Conservation (phyloP, 306 rosid species). For the Quercus rubra region DNA sequence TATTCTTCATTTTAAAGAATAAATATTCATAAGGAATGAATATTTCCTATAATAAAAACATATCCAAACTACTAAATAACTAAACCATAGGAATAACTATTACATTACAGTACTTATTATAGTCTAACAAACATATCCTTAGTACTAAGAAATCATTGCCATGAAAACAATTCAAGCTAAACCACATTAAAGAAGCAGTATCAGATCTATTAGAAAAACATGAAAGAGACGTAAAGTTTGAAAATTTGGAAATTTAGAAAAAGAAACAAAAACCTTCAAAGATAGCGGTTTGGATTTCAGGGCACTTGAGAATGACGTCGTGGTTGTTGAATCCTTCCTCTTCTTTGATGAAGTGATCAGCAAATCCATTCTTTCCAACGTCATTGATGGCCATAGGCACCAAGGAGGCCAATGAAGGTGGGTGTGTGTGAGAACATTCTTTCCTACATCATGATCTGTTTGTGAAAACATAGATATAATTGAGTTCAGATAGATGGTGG, state of each 20-base stretch:
- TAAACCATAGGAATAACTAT: no score
- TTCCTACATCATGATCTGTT: no score
- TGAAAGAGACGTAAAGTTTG: not conserved
- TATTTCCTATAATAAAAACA: no score
- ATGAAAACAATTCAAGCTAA: not conserved
- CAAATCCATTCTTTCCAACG: constrained; percentile 56
- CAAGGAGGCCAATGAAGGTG: not conserved
- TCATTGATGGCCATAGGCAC: constrained; percentile 5
- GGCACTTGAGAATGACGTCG: constrained; percentile 77
- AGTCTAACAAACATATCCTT: no score
- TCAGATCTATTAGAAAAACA: not conserved
- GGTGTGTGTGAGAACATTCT: no score
- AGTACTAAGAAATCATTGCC: no score
- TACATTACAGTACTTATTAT: no score
- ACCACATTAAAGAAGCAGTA: rapidly evolving
- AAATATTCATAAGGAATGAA: no score
- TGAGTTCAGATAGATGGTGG: no score
- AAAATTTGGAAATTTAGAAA: not conserved
- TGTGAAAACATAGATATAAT: no score
- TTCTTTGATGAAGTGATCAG: constrained; percentile 77
- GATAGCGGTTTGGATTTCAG: constrained; percentile 83
- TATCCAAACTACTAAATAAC: no score
- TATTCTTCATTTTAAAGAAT: no score
- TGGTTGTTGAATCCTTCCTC: constrained; percentile 90
- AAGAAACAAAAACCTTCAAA: constrained; percentile 54